Percentiles rank a stretch among this genome's conserved stretches.
phyloP scores from a whole-genome alignment of 257 asterid genomes.

The Marsdenia floribunda region DNA sequence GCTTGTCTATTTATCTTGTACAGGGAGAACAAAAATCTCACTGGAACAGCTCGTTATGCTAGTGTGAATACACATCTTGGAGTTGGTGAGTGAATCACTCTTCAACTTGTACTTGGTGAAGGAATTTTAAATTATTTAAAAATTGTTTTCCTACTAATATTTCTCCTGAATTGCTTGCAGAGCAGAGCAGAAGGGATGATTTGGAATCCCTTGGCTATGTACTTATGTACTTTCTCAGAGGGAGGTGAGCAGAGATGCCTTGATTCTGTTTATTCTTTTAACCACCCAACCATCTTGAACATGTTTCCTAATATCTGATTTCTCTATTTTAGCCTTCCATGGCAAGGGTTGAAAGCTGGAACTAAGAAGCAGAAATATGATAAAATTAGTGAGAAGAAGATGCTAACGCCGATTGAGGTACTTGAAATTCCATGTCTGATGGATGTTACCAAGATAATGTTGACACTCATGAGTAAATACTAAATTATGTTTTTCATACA shows the following conservation, averaged over 20 bases:
- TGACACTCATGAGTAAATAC: not conserved
- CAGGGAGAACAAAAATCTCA: constrained; percentile 97
- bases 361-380: constrained; percentile 97
- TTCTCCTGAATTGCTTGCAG: constrained; percentile 36
- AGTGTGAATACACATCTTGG: constrained; percentile 98
- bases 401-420: constrained; percentile 95
- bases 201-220: constrained; percentile 93
- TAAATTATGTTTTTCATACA: not conserved
- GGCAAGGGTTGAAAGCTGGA: constrained; percentile 98
- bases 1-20: constrained; percentile 12
- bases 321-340: constrained; percentile 64
- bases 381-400: constrained; percentile 94
- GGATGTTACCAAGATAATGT: not conserved
- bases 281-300: constrained; percentile 9
- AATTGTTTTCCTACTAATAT: not conserved
- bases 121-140: not conserved
- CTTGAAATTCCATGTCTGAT: constrained; percentile 13
- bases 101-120: constrained; percentile 7
- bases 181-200: constrained; percentile 98
- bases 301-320: constrained; percentile 12
- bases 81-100: constrained; percentile 59
- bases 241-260: constrained; percentile 48
- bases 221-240: constrained; percentile 90
- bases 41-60: constrained; percentile 98
- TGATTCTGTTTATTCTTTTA: not conserved